Conservation (phyloP, 2,329 filamentous ascomycete species). For the Fusarium austroafricanum region DNA sequence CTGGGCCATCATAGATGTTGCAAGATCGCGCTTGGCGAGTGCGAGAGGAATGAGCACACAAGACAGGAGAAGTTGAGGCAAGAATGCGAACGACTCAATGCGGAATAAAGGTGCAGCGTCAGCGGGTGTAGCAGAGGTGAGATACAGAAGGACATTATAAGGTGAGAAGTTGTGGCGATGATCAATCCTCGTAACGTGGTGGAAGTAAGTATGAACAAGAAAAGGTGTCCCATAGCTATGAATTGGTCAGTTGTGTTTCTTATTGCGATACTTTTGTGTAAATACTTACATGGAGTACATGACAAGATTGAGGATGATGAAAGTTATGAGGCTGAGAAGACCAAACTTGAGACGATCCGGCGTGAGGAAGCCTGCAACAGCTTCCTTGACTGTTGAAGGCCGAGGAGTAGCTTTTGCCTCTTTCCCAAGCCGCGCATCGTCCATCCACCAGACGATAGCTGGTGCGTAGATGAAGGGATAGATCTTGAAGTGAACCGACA, state of each 20-base stretch:
- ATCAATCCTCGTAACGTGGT: constrained; percentile 92
- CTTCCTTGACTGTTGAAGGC: constrained; percentile 37
- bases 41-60: constrained; percentile 79
- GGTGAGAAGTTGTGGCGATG: constrained; percentile 99
- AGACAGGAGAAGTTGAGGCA: constrained; percentile 87
- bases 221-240: constrained; percentile 81
- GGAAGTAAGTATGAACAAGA: constrained; percentile 88
- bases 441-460: constrained; percentile 84
- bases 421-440: constrained; percentile 60
- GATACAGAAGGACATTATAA: constrained; percentile 92
- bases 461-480: constrained; percentile 97
- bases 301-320: constrained; percentile 75
- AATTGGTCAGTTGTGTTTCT: not conserved
- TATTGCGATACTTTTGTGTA: not conserved
- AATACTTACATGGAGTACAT: constrained; percentile 80
- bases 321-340: constrained; percentile 76
- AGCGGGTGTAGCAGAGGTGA: constrained; percentile 74
- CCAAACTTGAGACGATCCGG: constrained; percentile 67
- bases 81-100: constrained; percentile 85
- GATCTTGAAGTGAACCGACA: constrained; percentile 97
- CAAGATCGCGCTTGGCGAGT: constrained; percentile 83
- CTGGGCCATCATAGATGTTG: constrained; percentile 89
- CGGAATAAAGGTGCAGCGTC: constrained; percentile 50
- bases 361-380: constrained; percentile 60
- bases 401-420: not conserved